Base-by-base conservation (phyloP, 2,329 filamentous ascomycete genomes). In the Cucurbitaria berberidis region DNA sequence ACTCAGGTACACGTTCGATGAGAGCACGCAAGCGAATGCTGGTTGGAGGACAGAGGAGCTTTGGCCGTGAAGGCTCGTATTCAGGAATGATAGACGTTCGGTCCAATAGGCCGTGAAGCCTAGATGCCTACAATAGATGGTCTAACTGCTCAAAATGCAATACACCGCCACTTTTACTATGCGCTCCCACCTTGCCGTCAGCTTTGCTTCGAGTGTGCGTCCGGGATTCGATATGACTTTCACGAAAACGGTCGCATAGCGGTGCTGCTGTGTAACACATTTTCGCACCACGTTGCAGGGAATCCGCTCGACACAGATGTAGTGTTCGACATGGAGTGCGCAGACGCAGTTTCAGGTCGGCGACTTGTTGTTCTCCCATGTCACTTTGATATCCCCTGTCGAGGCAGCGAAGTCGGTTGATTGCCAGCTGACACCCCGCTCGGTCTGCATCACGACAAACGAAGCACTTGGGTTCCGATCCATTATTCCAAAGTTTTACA, bases 1-100 rank as follows among this genome's bases (percentile, higher is more conserved):
- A 65, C 89, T 86, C 80, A 78, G 84, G 54, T 93, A 92, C 76
- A 86, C 81, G 22, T 84, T 86, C 62, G 79, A 82, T 5, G 74
- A 75, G 59, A 75, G 77, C 18, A 71, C 63, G 9, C 51, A 45
- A 5, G 64, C 66, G 18, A 71, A 72, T 45, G 77, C 75, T 27
- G 74, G 80, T 40, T 96, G 91, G 91, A 83, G 58, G 51, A 74
- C 65, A 22, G 68, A 76, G 53, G 74, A 76, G 59, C 59, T 74
- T n/a, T 76, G 74, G 74, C 74, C 74, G n/a, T 76, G n/a, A n/a
- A 57, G 58, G 41, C 15, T 13, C 35, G 15, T 18, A 13, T 4
- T 13, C 6, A 44, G n/a, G 22, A n/a, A 35, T 27, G 48, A 42
- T n/a, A 26, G 30, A 29, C 34, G 9, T 43, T 27, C 18, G 34